phyloP scores from a whole-genome alignment of 1,284 basidiomycete species.

The Ceratobasidium sp. region DNA sequence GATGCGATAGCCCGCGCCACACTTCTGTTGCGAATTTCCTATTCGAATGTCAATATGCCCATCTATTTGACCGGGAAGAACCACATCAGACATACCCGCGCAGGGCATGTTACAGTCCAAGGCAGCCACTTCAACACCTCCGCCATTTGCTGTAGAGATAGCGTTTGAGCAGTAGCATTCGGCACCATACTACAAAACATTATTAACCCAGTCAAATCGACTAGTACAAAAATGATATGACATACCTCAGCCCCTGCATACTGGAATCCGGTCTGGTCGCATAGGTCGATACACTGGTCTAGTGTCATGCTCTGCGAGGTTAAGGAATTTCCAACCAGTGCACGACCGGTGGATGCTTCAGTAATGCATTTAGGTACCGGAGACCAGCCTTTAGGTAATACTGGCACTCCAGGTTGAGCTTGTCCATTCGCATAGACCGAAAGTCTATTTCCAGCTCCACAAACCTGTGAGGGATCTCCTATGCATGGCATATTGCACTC shows the following conservation, averaged over 20 bases:
- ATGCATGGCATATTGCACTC: slow-evolving; percentile 44
- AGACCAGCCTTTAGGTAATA: slow-evolving; percentile 14
- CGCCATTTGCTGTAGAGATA: slow-evolving; percentile 13
- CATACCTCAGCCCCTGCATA: slow-evolving; percentile 53
- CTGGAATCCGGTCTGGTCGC: slow-evolving; percentile 54
- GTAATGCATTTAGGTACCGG: slow-evolving; percentile 21
- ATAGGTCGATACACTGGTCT: slow-evolving; percentile 30
- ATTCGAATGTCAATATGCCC: not conserved
- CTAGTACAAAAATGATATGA: not conserved
- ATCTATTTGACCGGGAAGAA: not conserved
- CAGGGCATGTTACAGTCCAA: slow-evolving; percentile 44
- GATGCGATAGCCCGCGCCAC: slow-evolving; percentile 32
- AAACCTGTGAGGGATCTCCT: slow-evolving; percentile 41
- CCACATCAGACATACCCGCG: slow-evolving; percentile 14
- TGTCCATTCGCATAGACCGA: slow-evolving; percentile 24
- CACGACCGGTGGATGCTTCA: slow-evolving; percentile 25
- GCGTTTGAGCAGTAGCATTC: slow-evolving; percentile 50
- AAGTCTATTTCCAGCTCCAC: slow-evolving; percentile 32
- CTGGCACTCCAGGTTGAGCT: not conserved
- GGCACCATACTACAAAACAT: slow-evolving; percentile 40
- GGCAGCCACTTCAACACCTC: slow-evolving; percentile 12
- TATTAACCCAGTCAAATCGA: slow-evolving; percentile 27
- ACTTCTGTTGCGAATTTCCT: slow-evolving; percentile 36
- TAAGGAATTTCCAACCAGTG: slow-evolving; percentile 20
- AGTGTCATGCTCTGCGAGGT: slow-evolving; percentile 22